These are phyloP conservation scores for Cercospora citrullina DNA, from an alignment of 2,329 filamentous ascomycete genomes.

Conservation along the genomic window DNA sequence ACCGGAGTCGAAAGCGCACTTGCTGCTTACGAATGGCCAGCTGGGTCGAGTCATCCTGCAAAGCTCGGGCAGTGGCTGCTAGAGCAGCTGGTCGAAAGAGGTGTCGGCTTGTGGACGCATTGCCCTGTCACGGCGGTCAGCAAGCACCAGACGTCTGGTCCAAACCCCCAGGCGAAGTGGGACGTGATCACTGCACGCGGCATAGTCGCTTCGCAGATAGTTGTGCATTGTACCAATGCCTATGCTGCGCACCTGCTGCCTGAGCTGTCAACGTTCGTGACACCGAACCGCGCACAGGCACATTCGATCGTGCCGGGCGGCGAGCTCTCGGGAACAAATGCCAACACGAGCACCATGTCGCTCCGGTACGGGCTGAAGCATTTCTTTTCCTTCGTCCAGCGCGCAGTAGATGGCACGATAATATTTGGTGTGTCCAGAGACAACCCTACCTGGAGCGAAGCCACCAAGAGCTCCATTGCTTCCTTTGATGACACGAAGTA, in stretches of 20 bases:
- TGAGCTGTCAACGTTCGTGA: slow-evolving; percentile 41
- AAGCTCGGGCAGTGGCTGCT: slow-evolving; percentile 54
- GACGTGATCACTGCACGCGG: slow-evolving; percentile 41
- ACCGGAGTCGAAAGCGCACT: slow-evolving; percentile 44
- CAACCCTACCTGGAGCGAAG: slow-evolving; percentile 40
- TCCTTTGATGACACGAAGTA: slow-evolving; percentile 45
- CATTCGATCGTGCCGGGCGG: slow-evolving; percentile 47
- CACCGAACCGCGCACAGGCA: slow-evolving; percentile 49
- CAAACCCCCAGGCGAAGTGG: slow-evolving; percentile 31
- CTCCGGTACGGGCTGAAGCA: slow-evolving; percentile 50
- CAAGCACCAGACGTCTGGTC: slow-evolving; percentile 20
- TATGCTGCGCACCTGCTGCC: slow-evolving; percentile 43
- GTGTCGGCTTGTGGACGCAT: slow-evolving; percentile 47
- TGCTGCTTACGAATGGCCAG: slow-evolving; percentile 55
- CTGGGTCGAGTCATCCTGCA: slow-evolving; percentile 52
- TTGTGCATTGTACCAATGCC: slow-evolving; percentile 47
- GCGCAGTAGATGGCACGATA: slow-evolving; percentile 46
- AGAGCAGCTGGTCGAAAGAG: slow-evolving; percentile 40
- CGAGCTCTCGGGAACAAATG: slow-evolving; percentile 40
- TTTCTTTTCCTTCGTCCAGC: slow-evolving; percentile 54
- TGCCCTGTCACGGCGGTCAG: slow-evolving; percentile 41
- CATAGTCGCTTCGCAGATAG: slow-evolving; percentile 32
- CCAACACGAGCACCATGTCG: slow-evolving; percentile 47
- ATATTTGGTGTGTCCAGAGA: slow-evolving; percentile 48
- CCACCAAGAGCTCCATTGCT: slow-evolving; percentile 30